These are phyloP conservation scores for Melocanna baccifera DNA, from an alignment of 176 grass and related monocot genomes.

Conservation along the genomic window DNA sequence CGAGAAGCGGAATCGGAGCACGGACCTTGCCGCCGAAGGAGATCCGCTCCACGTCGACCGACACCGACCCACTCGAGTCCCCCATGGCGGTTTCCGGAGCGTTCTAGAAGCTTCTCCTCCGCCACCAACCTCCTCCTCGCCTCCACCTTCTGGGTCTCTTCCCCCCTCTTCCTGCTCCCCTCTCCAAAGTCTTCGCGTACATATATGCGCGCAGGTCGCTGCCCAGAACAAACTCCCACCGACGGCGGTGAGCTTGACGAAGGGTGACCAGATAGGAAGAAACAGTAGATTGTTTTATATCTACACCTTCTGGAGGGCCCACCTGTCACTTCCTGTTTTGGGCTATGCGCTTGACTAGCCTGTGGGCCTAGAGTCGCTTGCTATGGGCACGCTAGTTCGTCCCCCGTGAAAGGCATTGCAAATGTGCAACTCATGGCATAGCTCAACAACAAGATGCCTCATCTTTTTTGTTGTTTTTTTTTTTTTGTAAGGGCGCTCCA, in stretches of 20 bases:
- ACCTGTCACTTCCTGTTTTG: conserved; percentile 1
- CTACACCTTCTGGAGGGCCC: conserved; percentile 12
- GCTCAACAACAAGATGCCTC: neutral
- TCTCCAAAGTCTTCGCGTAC: conserved; percentile 14
- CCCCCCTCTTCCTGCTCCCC: neutral
- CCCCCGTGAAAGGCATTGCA: conserved; percentile 4
- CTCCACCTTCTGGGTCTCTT: neutral
- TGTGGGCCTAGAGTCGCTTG: conserved; percentile 20
- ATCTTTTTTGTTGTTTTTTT: neutral
- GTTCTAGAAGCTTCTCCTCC: conserved; percentile 10
- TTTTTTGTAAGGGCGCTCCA: neutral
- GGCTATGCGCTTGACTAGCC: neutral
- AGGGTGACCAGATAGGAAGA: conserved; percentile 23
- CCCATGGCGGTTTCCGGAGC: conserved; percentile 44
- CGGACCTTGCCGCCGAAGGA: conserved; percentile 88
- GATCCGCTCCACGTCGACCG: conserved; percentile 78
- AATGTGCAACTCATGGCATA: neutral
- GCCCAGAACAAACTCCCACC: conserved; percentile 43
- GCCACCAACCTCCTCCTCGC: conserved; percentile 7
- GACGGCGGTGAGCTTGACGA: conserved; percentile 42
- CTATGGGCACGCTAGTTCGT: conserved; percentile 28
- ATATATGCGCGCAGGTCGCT: conserved; percentile 24
- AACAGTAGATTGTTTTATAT: conserved; percentile 21
- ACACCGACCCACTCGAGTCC: conserved; percentile 89
- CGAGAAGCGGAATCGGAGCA: conserved; percentile 17